Evolutionary conservation across 768 basidiomycete species (phyloP).

Genomic region (Lactarius akahatsu): DNA sequence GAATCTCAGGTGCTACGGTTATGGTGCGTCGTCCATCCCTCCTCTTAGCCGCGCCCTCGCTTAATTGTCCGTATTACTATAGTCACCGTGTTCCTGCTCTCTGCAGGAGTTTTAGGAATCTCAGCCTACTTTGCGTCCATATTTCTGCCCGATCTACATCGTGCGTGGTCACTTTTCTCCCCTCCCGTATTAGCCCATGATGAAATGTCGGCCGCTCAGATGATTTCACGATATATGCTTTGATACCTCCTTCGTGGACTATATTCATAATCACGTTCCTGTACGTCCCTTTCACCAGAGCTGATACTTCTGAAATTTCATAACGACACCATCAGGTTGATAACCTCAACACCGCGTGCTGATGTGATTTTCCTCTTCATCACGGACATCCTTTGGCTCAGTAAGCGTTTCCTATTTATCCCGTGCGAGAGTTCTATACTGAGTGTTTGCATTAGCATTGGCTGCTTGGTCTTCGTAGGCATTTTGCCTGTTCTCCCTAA

Average conservation of each 20-base stretch:
- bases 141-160: conserved; percentile 23
- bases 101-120: conserved; percentile 12
- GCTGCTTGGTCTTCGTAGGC: conserved; percentile 29
- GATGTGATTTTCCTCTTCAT: conserved; percentile 28
- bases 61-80: not conserved
- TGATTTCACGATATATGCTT: conserved; percentile 27
- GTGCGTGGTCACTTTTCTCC: conserved; percentile 13
- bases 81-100: conserved; percentile 16
- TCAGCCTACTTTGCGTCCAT: conserved; percentile 21
- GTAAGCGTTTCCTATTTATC: conserved; percentile 12
- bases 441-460: conserved; percentile 18
- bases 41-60: not conserved
- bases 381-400: conserved; percentile 28
- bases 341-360: conserved; percentile 21
- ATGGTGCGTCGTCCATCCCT: not conserved
- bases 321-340: conserved; percentile 14
- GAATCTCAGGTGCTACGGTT: conserved; percentile 22
- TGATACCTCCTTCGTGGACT: conserved; percentile 28
- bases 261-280: conserved; percentile 27
- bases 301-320: not conserved
- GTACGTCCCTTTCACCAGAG: conserved; percentile 14
- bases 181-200: not conserved
- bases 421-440: not conserved
- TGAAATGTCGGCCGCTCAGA: conserved; percentile 16
- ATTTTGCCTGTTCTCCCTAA: not conserved